These are phyloP conservation scores for Westerdykella sp. DNA, from an alignment of 2,329 filamentous ascomycete genomes.

Conservation along the genomic window DNA sequence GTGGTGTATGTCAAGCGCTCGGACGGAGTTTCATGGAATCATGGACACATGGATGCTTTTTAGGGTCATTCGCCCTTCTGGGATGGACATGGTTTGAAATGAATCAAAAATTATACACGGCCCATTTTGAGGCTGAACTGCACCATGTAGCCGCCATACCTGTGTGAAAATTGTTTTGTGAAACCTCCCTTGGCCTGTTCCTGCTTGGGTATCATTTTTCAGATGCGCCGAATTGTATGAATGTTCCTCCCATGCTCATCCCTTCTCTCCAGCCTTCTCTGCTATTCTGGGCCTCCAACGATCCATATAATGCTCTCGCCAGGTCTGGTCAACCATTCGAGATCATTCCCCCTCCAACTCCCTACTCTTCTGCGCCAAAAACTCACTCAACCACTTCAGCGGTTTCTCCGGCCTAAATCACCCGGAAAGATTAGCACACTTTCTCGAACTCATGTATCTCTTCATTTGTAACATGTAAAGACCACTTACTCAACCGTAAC, in stretches of 20 bases:
- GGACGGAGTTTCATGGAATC: slow-evolving; percentile 32
- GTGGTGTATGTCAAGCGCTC: slow-evolving; percentile 19
- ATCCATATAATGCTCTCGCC: slow-evolving; percentile 5
- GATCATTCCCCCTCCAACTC: slow-evolving; percentile 40
- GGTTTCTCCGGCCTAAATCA: slow-evolving; percentile 43
- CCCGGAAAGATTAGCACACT: neutral
- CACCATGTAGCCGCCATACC: neutral
- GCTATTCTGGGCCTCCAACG: too few species aligned
- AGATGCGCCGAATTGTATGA: too few species aligned
- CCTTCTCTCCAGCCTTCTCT: too few species aligned
- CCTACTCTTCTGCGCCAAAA: slow-evolving; percentile 42
- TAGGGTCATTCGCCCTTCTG: slow-evolving; percentile 22
- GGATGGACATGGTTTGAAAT: slow-evolving; percentile 32
- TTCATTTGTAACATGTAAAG: neutral
- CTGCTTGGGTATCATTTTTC: neutral
- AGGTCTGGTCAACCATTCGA: neutral
- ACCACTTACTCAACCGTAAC: slow-evolving; percentile 39
- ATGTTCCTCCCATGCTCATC: too few species aligned
- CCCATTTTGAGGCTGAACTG: too few species aligned
- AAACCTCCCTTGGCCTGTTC: neutral
- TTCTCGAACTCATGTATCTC: neutral
- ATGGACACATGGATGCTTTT: slow-evolving; percentile 33
- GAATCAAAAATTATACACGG: slow-evolving; percentile 2
- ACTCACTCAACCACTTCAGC: slow-evolving; percentile 45
- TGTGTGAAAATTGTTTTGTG: neutral